A percentile compares a stretch with the other conserved stretches of the same genome.
phyloP scores from a whole-genome alignment of 495 filamentous ascomycete species.

The Saxispiralis lemnorum region DNA sequence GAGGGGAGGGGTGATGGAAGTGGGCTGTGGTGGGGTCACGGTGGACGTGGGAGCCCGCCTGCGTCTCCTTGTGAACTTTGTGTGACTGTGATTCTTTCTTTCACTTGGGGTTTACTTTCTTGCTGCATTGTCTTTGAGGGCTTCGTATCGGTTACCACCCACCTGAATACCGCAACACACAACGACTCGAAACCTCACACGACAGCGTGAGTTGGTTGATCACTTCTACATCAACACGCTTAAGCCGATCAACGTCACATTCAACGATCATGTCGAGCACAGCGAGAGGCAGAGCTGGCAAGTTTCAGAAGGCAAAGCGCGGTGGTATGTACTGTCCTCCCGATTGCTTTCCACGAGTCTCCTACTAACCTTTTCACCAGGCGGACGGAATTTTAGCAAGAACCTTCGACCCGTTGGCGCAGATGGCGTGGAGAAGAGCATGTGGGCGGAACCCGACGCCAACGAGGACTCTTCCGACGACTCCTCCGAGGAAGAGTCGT shows the following conservation, averaged over 20 bases:
- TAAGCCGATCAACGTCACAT: not conserved
- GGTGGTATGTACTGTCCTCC: slow-evolving; percentile 47
- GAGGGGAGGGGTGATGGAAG: too few species aligned
- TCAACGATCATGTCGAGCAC: slow-evolving; percentile 38
- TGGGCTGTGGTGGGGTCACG: too few species aligned
- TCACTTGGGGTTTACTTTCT: too few species aligned
- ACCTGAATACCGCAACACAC: too few species aligned
- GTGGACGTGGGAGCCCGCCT: too few species aligned
- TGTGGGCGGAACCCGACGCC: slow-evolving; percentile 45
- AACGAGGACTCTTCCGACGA: slow-evolving; percentile 19
- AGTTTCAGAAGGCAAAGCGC: slow-evolving; percentile 81
- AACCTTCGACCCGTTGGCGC: slow-evolving; percentile 72
- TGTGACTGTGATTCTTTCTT: not conserved
- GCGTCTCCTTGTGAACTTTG: not conserved
- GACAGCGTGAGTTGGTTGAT: too few species aligned
- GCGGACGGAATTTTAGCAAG: slow-evolving; percentile 85
- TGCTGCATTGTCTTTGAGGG: too few species aligned
- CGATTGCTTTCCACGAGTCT: not conserved
- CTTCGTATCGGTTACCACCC: too few species aligned
- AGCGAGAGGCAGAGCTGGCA: slow-evolving; percentile 65
- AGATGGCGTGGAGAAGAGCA: slow-evolving; percentile 56
- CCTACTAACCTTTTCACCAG: slow-evolving; percentile 29
- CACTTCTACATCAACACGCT: not conserved
- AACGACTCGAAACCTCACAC: too few species aligned
- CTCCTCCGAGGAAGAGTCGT: slow-evolving; percentile 16